phyloP scores from a whole-genome alignment of 208 protist genomes.

The Naegleria gruberi region DNA sequence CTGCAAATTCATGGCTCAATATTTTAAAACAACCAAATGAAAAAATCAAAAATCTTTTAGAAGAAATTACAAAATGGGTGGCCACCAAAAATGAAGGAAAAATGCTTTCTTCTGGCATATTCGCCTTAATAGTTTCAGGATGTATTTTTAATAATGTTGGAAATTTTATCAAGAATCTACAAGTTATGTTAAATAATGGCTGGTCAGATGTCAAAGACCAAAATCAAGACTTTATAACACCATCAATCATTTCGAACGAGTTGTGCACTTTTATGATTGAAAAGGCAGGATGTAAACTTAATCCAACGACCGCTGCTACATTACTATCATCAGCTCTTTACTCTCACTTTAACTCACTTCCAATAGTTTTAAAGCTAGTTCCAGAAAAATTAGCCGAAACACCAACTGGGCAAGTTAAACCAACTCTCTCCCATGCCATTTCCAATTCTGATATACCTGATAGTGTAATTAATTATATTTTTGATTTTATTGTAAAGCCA shows the following conservation, averaged over 20 bases:
- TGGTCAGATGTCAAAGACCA: background rate
- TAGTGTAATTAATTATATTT: background rate
- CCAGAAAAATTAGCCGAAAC: background rate
- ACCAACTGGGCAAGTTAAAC: too few species aligned
- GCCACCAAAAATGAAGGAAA: background rate
- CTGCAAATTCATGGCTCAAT: background rate
- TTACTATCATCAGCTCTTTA: background rate
- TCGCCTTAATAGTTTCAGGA: background rate
- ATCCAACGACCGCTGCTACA: too few species aligned
- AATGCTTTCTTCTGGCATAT: background rate
- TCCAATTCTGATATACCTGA: background rate
- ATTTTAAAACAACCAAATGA: background rate
- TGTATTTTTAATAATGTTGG: too few species aligned
- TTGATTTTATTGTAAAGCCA: background rate
- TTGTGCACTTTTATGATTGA: background rate
- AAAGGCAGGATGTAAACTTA: background rate
- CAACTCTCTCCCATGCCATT: background rate
- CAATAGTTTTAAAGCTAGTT: background rate
- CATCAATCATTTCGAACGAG: background rate
- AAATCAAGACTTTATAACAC: background rate
- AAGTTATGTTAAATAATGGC: background rate
- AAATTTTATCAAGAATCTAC: background rate
- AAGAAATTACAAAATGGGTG: background rate
- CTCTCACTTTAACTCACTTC: background rate
- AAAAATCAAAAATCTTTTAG: background rate